Conservation (phyloP, 106 monocot genomes). For the Dactylorhiza incarnata region DNA sequence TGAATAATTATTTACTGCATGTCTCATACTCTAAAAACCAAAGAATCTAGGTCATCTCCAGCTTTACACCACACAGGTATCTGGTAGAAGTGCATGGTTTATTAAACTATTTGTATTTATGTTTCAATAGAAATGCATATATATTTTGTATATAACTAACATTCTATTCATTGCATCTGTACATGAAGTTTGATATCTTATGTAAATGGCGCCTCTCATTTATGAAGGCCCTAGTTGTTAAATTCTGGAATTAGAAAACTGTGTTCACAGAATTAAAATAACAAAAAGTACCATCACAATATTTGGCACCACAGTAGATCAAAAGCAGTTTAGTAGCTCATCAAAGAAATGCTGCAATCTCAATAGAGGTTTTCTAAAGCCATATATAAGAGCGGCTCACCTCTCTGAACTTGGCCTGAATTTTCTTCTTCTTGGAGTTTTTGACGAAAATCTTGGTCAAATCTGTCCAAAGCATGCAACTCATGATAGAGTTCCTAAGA, state of each 20-base stretch:
- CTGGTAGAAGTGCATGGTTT: too few species aligned
- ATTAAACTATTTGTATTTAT: too few species aligned
- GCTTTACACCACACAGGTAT: too few species aligned
- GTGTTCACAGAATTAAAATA: neutral
- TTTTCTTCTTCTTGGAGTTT: constrained; percentile 51
- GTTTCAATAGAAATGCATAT: too few species aligned
- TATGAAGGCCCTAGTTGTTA: neutral
- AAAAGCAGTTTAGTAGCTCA: neutral
- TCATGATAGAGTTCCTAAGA: constrained; percentile 58
- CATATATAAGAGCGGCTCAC: constrained; percentile 12
- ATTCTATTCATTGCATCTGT: too few species aligned
- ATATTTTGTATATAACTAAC: too few species aligned
- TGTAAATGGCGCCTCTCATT: too few species aligned
- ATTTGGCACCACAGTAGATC: neutral
- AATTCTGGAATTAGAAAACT: neutral
- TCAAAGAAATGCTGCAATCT: neutral
- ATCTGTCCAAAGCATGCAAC: constrained; percentile 62
- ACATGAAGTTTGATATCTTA: too few species aligned
- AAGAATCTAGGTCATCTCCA: neutral
- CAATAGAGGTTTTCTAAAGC: neutral
- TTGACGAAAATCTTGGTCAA: constrained; percentile 52
- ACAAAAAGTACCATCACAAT: neutral
- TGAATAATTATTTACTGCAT: too few species aligned
- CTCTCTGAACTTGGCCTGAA: constrained; percentile 36
- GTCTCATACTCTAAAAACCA: neutral